Evolutionary conservation across 768 basidiomycete species (phyloP), one percentile per base, ranked within the genome.

Genomic region (Trametes gibbosa): DNA sequence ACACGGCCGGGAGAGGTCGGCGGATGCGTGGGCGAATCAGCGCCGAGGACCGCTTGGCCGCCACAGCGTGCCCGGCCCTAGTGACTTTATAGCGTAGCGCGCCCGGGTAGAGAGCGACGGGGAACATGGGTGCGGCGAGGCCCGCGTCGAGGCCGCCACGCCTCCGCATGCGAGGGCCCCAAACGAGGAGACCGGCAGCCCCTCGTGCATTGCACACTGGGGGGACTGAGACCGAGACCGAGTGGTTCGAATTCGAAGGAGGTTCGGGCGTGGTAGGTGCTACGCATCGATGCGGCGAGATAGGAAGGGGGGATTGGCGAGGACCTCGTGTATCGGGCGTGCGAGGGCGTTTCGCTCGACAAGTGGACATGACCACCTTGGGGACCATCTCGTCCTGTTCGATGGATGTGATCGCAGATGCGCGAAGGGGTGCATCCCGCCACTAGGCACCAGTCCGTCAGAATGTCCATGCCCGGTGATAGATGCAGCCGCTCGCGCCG

Each of bases 301-400:
- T 58, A 62, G 47, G 56, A 39, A 50, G 32, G 41, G 50, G 24
- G 35, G 16, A 24, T 48, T 56, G 56, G 56, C 61, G 50, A 62
- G 34, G 60, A 50, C 61, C 61, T 62, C 61, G 61, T 62, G 61
- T 52, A 41, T 16, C 19, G 56, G 47, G 55, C 61, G 61, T 62
- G 60, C 54, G 51, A 51, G 55, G 54, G 53, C 25, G 48, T 27
- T 21, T 47, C 23, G 34, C 23, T 52, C n/a, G 42, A 25, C n/a
- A 10, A 27, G 27, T 13, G 32, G 16, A 55, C 53, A 41, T 50
- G 60, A 61, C 53, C 55, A 17, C 24, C 47, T 25, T 24, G 39
- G 23, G 50, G 61, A 49, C 47, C 56, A 50, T 62, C 55, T 49
- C 55, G 55, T 56, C 47, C 25, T 21, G 47, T 40, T 41, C 55